Base-by-base conservation (phyloP, 2,329 filamentous ascomycete species). In the Phyllosticta citrichinensis region DNA sequence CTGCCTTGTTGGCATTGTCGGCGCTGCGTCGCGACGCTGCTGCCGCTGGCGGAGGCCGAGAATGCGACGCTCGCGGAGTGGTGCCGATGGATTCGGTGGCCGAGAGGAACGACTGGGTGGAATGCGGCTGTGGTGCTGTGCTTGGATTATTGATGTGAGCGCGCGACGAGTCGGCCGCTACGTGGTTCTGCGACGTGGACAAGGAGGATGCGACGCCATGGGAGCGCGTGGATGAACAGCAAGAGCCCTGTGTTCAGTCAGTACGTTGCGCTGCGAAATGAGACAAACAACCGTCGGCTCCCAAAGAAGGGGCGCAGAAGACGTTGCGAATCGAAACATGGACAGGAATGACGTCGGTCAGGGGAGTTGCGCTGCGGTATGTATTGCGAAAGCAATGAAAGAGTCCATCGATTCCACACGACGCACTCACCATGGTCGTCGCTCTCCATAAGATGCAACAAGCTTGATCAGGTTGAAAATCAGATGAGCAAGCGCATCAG, bases 131-230 rank as follows among this genome's bases (percentile, higher is more conserved):
- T 17, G 52, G 53, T n/a, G 35, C 52, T 30, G 53, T n/a, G 53
- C 35, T 27, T 6, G 58, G 58, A 19, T 56, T 52, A 54, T 60
- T 52, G 58, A 56, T 60, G 53, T 60, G 55, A 20, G 58, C 53
- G 58, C 58, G 53, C 53, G 58, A 60, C 24, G 58, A 56, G 53
- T 60, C 53, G 52, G 55, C 58, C 2, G 24, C 33, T 22, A 30
- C 57, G 57, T 30, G 24, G 52, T 47, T 22, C 22, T 53, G 57
- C 19, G 14, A 22, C 20, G 22, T 54, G 19, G 51, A 19, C 20
- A 50, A 11, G 33, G 58, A 52, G 35, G 58, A 52, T 14, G 53
- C 58, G 58, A 47, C 55, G 57, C 52, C 33, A 20, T 47, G 19
- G 35, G 52, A 24, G 35, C 58, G 58, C 25, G 51, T 40, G 19